These are phyloP conservation scores for Alternaria incomplexa DNA, from an alignment of 2,329 filamentous ascomycete genomes.

Conservation along the genomic window DNA sequence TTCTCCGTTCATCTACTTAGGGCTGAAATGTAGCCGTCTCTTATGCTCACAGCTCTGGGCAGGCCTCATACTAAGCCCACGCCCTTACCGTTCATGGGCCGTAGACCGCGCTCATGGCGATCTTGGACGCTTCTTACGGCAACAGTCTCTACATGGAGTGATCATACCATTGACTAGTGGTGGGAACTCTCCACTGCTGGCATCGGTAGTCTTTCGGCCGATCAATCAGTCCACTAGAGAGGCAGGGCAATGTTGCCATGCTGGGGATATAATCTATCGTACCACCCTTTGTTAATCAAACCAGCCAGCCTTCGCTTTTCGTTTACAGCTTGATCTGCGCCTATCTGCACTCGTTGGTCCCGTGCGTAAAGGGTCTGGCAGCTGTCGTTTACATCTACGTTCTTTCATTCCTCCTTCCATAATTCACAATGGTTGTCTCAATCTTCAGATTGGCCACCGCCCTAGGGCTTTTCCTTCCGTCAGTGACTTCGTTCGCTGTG, in stretches of 20 bases:
- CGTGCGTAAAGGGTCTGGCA: background rate
- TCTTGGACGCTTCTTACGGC: slow-evolving; percentile 14
- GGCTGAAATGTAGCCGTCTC: slow-evolving; percentile 16
- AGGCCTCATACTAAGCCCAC: slow-evolving; percentile 11
- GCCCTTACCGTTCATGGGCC: slow-evolving; percentile 17
- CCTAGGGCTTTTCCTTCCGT: slow-evolving; percentile 21
- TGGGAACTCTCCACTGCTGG: slow-evolving; percentile 28
- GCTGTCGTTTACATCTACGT: slow-evolving; percentile 7
- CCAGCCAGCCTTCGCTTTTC: slow-evolving; percentile 15
- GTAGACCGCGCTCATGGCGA: slow-evolving; percentile 24
- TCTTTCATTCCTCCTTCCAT: slow-evolving; percentile 10
- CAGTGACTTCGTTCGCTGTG: slow-evolving; percentile 23
- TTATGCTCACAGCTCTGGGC: slow-evolving; percentile 6
- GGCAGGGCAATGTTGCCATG: slow-evolving; percentile 14
- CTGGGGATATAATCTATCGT: slow-evolving; percentile 24
- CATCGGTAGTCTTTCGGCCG: slow-evolving; percentile 10
- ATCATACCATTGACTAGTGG: slow-evolving; percentile 20
- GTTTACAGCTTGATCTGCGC: slow-evolving; percentile 5
- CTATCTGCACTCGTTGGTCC: slow-evolving; percentile 4
- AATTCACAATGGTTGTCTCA: slow-evolving; percentile 15
- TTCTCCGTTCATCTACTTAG: slow-evolving; percentile 12
- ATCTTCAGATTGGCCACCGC: slow-evolving; percentile 8
- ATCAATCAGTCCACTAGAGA: slow-evolving; percentile 17
- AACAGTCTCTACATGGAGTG: slow-evolving; percentile 14
- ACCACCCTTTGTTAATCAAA: slow-evolving; percentile 16